Evolutionary conservation across 2,329 filamentous ascomycete genomes (phyloP).

Genomic region (Nemania serpens): DNA sequence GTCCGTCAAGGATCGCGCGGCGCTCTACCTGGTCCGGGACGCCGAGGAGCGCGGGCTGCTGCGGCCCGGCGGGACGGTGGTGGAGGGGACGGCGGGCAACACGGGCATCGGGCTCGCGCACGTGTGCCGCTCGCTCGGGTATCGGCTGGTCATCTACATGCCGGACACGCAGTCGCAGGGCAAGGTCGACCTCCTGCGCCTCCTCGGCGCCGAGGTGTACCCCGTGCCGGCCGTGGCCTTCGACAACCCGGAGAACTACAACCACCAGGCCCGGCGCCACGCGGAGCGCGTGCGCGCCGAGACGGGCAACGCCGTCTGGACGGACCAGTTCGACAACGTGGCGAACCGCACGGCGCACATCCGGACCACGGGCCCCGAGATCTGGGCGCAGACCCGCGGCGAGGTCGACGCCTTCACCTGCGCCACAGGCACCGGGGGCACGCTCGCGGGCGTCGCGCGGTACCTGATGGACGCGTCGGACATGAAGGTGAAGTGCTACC

Average conservation of each 20-base stretch:
- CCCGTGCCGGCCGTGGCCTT: slow-evolving; percentile 95
- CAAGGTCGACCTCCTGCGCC: slow-evolving; percentile 89
- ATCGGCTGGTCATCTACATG: slow-evolving; percentile 99
- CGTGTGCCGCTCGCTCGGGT: slow-evolving; percentile 89
- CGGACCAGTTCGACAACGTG: slow-evolving; percentile 97
- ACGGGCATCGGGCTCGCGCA: slow-evolving; percentile 97
- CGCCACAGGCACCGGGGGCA: slow-evolving; percentile 90
- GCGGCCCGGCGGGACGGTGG: slow-evolving; percentile 85
- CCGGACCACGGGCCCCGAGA: slow-evolving; percentile 96
- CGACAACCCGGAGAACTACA: slow-evolving; percentile 95
- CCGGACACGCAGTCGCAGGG: slow-evolving; percentile 97
- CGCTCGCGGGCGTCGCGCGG: slow-evolving; percentile 83
- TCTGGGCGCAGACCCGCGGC: slow-evolving; percentile 89
- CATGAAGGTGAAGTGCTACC: slow-evolving; percentile 81
- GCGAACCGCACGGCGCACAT: slow-evolving; percentile 94
- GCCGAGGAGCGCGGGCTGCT: slow-evolving; percentile 88
- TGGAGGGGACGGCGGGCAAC: slow-evolving; percentile 97
- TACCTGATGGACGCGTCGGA: slow-evolving; percentile 84
- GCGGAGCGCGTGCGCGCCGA: slow-evolving; percentile 79
- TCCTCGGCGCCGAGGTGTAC: slow-evolving; percentile 93
- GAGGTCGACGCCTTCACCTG: slow-evolving; percentile 94
- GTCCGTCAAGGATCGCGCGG: slow-evolving; percentile 93
- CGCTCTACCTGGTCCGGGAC: slow-evolving; percentile 90
- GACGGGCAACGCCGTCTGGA: slow-evolving; percentile 74
- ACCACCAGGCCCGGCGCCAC: slow-evolving; percentile 90